These are phyloP conservation scores for Rutstroemia sydowiana DNA, from an alignment of 2,329 filamentous ascomycete genomes.

Conservation along the genomic window DNA sequence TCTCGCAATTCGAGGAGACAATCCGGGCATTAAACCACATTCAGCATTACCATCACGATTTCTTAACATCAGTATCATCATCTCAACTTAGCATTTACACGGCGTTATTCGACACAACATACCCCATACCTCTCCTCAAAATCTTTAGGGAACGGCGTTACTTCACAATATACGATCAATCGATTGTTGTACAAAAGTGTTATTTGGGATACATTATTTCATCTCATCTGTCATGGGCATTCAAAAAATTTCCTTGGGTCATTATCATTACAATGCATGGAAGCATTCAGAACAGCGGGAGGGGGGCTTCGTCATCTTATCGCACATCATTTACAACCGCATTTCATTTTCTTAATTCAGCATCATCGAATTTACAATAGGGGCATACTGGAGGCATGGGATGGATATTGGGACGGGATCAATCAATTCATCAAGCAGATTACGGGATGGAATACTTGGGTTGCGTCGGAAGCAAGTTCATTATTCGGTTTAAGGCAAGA, in stretches of 20 bases:
- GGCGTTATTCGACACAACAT: slow-evolving; percentile 18
- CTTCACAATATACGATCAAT: slow-evolving; percentile 16
- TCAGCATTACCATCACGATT: slow-evolving; percentile 3
- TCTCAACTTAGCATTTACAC: slow-evolving; percentile 17
- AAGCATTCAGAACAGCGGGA: slow-evolving; percentile 8
- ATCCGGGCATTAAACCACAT: slow-evolving; percentile 24
- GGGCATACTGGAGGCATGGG: slow-evolving; percentile 12
- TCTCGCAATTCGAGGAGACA: slow-evolving; percentile 29
- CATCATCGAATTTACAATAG: slow-evolving; percentile 17
- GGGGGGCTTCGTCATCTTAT: too few relatives aligned
- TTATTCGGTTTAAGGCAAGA: slow-evolving; percentile 4
- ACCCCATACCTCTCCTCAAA: slow-evolving; percentile 24
- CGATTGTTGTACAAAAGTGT: slow-evolving; percentile 28
- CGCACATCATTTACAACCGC: too few relatives aligned
- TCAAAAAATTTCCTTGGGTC: slow-evolving; percentile 9
- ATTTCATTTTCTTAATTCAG: slow-evolving; percentile 12
- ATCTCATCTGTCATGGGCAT: slow-evolving; percentile 3
- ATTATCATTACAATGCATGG: slow-evolving; percentile 1
- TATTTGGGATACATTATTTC: slow-evolving; percentile 11
- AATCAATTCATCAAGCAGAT: background rate
- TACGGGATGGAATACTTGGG: slow-evolving; percentile 1
- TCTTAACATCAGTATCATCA: slow-evolving; percentile 10
- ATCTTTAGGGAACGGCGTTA: slow-evolving; percentile 24
- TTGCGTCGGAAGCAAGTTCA: slow-evolving; percentile 7
- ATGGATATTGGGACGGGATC: background rate